Evolutionary conservation across 73 alveolate genomes (phyloP).

Genomic region (Tetrahymena borealis): DNA sequence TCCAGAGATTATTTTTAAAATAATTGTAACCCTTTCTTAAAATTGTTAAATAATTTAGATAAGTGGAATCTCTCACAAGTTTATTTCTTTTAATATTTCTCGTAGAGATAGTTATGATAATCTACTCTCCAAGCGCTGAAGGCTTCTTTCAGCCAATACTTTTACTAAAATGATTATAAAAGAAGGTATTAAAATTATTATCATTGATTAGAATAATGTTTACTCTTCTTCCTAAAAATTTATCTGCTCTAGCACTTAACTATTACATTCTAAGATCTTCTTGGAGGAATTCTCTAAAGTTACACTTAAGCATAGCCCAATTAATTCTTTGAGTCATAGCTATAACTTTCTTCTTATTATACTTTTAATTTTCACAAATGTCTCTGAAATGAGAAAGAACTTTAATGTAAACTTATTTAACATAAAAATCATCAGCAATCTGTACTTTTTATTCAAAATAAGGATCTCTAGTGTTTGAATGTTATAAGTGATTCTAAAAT

Average conservation of each 20-base stretch:
- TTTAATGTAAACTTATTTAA: neutral
- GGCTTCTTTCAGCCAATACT: neutral
- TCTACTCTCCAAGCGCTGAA: neutral
- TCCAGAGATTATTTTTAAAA: neutral
- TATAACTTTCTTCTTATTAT: neutral
- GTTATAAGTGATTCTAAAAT: neutral
- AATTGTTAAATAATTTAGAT: neutral
- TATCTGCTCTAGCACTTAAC: neutral
- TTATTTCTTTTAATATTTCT: neutral
- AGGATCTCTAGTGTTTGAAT: neutral
- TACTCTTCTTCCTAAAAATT: neutral
- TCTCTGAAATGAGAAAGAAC: neutral
- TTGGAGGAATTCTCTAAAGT: neutral
- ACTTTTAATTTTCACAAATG: neutral
- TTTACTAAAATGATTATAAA: neutral
- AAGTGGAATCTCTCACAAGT: neutral
- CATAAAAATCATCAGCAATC: neutral
- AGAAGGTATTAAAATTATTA: neutral
- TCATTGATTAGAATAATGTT: no score
- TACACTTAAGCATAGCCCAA: neutral
- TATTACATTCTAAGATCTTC: neutral
- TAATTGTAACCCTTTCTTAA: neutral
- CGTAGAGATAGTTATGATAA: neutral
- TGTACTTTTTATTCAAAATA: neutral
- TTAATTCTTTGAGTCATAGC: neutral